Evolutionary conservation across 2,329 filamentous ascomycete genomes (phyloP).

Genomic region (Fusarium sp.): DNA sequence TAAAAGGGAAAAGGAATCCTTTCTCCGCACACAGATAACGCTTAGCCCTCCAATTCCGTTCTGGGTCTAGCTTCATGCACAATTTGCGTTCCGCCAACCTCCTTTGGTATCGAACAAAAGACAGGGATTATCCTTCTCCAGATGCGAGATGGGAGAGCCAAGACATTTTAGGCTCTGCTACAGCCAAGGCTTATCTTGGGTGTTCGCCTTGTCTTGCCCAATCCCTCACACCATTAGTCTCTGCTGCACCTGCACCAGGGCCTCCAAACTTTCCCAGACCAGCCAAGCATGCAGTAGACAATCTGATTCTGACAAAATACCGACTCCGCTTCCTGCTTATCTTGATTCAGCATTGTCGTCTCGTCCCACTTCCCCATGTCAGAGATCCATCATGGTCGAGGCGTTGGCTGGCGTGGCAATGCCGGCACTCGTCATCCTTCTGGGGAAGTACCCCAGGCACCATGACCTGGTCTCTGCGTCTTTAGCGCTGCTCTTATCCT

Average conservation of each 20-base stretch:
- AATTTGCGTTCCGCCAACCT: conserved; percentile 36
- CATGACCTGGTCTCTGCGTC: conserved; percentile 25
- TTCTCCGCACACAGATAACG: conserved; percentile 40
- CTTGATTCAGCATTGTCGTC: conserved; percentile 12
- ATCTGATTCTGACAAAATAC: conserved; percentile 20
- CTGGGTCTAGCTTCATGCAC: conserved; percentile 33
- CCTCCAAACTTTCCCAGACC: neutral
- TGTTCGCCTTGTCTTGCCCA: conserved; percentile 9
- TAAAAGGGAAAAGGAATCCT: neutral
- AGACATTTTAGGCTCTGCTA: neutral
- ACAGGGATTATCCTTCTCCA: conserved; percentile 15
- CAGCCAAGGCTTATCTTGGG: conserved; percentile 19
- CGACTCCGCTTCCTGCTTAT: conserved; percentile 10
- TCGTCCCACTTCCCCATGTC: conserved; percentile 32
- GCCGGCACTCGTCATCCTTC: conserved; percentile 31
- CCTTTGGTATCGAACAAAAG: conserved; percentile 30
- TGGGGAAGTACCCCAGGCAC: conserved; percentile 32
- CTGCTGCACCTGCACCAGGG: neutral
- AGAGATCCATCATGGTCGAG: conserved; percentile 26
- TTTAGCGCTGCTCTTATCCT: conserved; percentile 23
- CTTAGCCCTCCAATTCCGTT: neutral
- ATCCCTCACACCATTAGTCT: conserved; percentile 25
- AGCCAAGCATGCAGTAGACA: neutral
- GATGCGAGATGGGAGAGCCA: conserved; percentile 13
- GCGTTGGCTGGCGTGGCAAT: conserved; percentile 22